A percentile compares a stretch with the other conserved stretches of the same genome.
phyloP scores from a whole-genome alignment of 2,329 filamentous ascomycete genomes.

The Acrocalymma vagum region DNA sequence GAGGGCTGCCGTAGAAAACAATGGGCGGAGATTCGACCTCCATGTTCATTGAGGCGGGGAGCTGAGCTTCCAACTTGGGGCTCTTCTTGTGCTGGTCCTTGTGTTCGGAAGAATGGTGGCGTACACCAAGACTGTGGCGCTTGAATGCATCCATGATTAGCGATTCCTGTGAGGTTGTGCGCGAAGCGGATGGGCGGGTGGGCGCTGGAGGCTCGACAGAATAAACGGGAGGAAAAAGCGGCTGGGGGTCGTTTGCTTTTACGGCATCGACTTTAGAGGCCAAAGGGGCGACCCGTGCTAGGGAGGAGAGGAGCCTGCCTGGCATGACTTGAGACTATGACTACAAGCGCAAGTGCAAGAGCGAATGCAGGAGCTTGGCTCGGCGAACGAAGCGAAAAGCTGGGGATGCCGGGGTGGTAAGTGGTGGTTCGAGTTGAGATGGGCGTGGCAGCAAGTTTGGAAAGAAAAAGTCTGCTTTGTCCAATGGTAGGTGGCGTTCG shows the following conservation, averaged over 20 bases:
- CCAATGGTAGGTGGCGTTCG: slow-evolving; percentile 24
- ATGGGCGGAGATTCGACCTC: slow-evolving; percentile 86
- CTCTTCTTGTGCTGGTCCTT: slow-evolving; percentile 26
- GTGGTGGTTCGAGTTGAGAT: slow-evolving; percentile 20
- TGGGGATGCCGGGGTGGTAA: slow-evolving; percentile 38
- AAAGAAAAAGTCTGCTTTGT: slow-evolving; percentile 22
- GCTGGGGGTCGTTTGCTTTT: slow-evolving; percentile 28
- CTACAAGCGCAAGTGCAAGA: no score
- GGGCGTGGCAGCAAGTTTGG: slow-evolving; percentile 14
- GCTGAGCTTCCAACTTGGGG: slow-evolving; percentile 45
- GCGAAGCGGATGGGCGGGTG: no score
- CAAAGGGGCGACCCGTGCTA: slow-evolving; percentile 42
- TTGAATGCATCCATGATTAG: slow-evolving; percentile 50
- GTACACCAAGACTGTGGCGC: slow-evolving; percentile 40
- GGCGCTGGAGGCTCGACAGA: slow-evolving; percentile 42
- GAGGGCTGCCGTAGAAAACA: slow-evolving; percentile 79
- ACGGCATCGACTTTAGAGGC: slow-evolving; percentile 37
- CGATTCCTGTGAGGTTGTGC: slow-evolving; percentile 42
- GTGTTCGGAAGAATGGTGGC: slow-evolving; percentile 23
- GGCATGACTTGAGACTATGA: no score
- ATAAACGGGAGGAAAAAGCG: slow-evolving; percentile 44
- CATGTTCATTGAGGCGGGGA: slow-evolving; percentile 64
- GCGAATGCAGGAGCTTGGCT: no score
- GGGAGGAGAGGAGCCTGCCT: slow-evolving; percentile 42
- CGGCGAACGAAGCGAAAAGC: slow-evolving; percentile 31